Percentiles rank a stretch among this genome's conserved stretches.
These are phyloP conservation scores for Zasmidium angulare DNA, from an alignment of 2,329 filamentous ascomycete species.

Conservation along the genomic window DNA sequence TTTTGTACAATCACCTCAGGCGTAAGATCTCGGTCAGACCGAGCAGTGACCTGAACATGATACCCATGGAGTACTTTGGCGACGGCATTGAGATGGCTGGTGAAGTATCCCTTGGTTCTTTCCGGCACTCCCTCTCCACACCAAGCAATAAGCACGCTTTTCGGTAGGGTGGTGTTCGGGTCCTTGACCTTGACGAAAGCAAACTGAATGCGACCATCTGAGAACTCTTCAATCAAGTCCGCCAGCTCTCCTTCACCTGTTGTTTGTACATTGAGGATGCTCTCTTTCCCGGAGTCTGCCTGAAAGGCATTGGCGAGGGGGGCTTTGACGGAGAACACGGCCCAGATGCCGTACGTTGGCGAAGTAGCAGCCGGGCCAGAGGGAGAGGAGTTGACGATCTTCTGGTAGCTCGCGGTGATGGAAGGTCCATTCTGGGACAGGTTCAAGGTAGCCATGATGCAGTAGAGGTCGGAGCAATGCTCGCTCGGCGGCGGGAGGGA, in stretches of 20 bases:
- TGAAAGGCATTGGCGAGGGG: constrained; percentile 93
- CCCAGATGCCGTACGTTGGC: constrained; percentile 87
- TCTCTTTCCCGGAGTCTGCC: constrained; percentile 81
- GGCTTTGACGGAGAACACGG: constrained; percentile 87
- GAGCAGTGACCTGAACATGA: constrained; percentile 94
- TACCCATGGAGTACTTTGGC: constrained; percentile 93
- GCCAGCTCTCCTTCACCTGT: constrained; percentile 90
- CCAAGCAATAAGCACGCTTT: constrained; percentile 92
- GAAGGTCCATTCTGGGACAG: constrained; percentile 54
- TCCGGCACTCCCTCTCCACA: constrained; percentile 98
- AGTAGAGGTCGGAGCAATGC: neutral
- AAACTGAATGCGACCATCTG: constrained; percentile 93
- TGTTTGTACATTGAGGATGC: constrained; percentile 88
- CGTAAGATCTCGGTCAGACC: constrained; percentile 83
- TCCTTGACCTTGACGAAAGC: constrained; percentile 96
- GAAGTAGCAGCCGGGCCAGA: constrained; percentile 63
- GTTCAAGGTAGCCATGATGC: constrained; percentile 70
- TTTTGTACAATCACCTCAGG: constrained; percentile 89
- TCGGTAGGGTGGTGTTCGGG: constrained; percentile 83
- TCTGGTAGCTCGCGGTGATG: constrained; percentile 61
- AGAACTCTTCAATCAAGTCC: constrained; percentile 93
- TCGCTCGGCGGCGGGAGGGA: neutral
- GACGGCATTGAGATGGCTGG: constrained; percentile 85
- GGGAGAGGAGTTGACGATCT: constrained; percentile 62
- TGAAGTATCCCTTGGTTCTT: constrained; percentile 97